phyloP scores from a whole-genome alignment of 805 yeast genomes.

The Wickerhamomyces chambardii region DNA sequence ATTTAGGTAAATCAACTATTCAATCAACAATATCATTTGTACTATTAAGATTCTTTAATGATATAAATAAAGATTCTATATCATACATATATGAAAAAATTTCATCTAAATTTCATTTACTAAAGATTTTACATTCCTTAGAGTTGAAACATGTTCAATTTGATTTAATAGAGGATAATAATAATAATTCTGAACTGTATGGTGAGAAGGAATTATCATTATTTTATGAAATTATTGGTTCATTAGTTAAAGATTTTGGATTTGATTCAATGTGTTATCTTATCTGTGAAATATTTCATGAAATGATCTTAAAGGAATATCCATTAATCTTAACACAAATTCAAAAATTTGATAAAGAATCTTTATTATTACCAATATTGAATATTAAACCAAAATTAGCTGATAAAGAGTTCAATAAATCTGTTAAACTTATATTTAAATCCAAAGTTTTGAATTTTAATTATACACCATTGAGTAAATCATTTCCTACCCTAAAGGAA shows the following conservation, averaged over 20 bases:
- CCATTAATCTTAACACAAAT: slow-evolving; percentile 39
- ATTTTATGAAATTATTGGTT: slow-evolving; percentile 48
- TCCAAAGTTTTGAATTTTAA: slow-evolving; percentile 48
- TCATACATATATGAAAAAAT: slow-evolving; percentile 33
- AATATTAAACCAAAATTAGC: slow-evolving; percentile 20
- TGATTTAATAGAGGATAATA: slow-evolving; percentile 15
- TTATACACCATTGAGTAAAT: slow-evolving; percentile 50
- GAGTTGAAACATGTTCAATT: slow-evolving; percentile 21
- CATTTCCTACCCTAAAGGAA: slow-evolving; percentile 70
- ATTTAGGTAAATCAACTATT: slow-evolving; percentile 45
- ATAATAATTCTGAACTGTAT: slow-evolving; percentile 2
- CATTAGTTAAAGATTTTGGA: slow-evolving; percentile 63
- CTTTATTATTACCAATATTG: background rate
- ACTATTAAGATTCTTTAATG: slow-evolving; percentile 47
- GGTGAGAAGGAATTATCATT: slow-evolving; percentile 21
- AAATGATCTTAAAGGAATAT: slow-evolving; percentile 43
- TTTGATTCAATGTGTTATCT: slow-evolving; percentile 55
- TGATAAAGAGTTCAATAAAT: slow-evolving; percentile 18
- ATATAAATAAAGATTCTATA: slow-evolving; percentile 38
- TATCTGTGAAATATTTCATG: slow-evolving; percentile 53
- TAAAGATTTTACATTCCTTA: slow-evolving; percentile 27
- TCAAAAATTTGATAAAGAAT: slow-evolving; percentile 1
- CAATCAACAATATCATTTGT: slow-evolving; percentile 43
- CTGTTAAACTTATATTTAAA: slow-evolving; percentile 39
- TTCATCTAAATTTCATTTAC: background rate